Percentiles rank a stretch among this genome's conserved stretches.
phyloP scores from a whole-genome alignment of 2,329 filamentous ascomycete genomes.

The Aspergillus tamarii region DNA sequence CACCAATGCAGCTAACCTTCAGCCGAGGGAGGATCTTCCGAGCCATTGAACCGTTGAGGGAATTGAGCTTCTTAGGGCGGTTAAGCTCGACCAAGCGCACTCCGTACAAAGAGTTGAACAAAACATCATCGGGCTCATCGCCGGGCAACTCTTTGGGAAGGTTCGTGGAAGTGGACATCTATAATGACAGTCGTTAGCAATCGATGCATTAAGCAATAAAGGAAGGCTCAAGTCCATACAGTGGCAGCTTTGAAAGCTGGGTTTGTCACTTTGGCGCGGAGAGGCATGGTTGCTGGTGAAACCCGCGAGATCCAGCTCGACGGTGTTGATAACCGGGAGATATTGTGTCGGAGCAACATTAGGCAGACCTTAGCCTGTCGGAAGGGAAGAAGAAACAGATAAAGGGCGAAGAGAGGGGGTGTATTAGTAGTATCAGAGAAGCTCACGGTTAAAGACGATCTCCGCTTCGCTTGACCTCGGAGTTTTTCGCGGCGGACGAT shows the following conservation, averaged over 20 bases:
- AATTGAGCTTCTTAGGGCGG: conserved; percentile 87
- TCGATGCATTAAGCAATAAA: not conserved
- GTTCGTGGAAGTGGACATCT: conserved; percentile 49
- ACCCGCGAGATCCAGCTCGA: conserved; percentile 52
- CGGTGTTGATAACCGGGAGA: conserved; percentile 44
- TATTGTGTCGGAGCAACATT: conserved; percentile 49
- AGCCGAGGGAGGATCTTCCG: conserved; percentile 89
- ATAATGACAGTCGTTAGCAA: not conserved
- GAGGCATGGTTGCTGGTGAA: conserved; percentile 66
- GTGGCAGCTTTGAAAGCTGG: conserved; percentile 56
- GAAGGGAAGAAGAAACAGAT: conserved; percentile 14
- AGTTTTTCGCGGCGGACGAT: conserved; percentile 28
- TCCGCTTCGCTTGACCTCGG: conserved; percentile 37
- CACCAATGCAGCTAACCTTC: conserved; percentile 47
- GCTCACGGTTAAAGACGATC: conserved; percentile 29
- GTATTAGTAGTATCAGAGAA: conserved; percentile 19
- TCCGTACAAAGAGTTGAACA: conserved; percentile 87
- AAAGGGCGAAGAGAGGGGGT: conserved; percentile 19
- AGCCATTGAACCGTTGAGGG: conserved; percentile 91
- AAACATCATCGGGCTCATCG: conserved; percentile 85
- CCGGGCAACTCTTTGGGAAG: conserved; percentile 59
- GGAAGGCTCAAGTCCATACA: conserved; percentile 53
- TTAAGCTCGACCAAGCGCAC: conserved; percentile 93
- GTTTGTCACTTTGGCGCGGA: conserved; percentile 73
- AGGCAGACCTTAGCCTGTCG: conserved; percentile 30